Evolutionary conservation across 2,329 filamentous ascomycete genomes (phyloP), one percentile per base, ranked within the genome.

Genomic region (Phialemonium atrogriseum): DNA sequence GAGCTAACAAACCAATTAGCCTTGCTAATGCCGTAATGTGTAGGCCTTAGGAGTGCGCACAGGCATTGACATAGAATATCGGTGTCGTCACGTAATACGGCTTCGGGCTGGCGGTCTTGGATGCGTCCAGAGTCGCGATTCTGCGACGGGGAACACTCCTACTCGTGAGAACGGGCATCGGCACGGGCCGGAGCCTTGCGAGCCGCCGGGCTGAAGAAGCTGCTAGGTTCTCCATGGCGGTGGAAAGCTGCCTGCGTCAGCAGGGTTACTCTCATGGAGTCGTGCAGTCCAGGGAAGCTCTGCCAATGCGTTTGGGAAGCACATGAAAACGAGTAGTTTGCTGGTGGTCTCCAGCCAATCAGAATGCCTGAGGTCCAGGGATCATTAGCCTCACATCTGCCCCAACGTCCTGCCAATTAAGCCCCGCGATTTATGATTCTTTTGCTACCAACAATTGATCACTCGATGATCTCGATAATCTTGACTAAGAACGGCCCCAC

Each of bases 61-160:
- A 78, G 34, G 88, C 85, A 72, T 98, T 98, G 63, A 98, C 91
- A 59, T 98, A 98, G 66, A 96, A 98, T 36, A 98, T 98, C 3
- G 91, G 91, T 7, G 87, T 93, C 5, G 91, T 96, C 49, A 94
- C 70, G 66, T 96, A 98, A 64, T 81, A 95, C 7, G 89, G 87
- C 63, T 96, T 96, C n/a, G n/a, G 38, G 39, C 24, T 12, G 25
- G 33, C 16, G 14, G 30, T 21, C 15, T 25, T 11, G 27, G 32
- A 23, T 27, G 33, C 12, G 37, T 27, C 7, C 29, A 30, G 35
- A 35, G 39, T 15, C 31, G 34, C 24, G 30, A 10, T 24, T 21
- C 28, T 5, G 13, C 19, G 28, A 24, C 10, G 5, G n/a, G 10
- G 13, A 14, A 24, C 8, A 18, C 28, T 12, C 13, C 28, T 2